Evolutionary conservation across 2,329 filamentous ascomycete genomes (phyloP).

Genomic region (Rhexocercosporidium sp.): DNA sequence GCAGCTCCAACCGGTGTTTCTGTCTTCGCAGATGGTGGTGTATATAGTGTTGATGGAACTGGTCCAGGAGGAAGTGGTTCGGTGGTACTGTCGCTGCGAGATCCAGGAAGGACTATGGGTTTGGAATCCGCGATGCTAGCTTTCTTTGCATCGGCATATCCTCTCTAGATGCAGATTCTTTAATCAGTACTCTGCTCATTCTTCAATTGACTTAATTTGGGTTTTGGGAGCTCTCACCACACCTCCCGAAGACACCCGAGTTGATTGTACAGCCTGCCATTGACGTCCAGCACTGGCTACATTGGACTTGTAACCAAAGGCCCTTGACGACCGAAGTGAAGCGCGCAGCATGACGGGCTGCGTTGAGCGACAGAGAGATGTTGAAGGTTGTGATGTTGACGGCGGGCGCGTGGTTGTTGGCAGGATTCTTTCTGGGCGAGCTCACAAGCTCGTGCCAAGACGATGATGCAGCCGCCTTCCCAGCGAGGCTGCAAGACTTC

Average conservation of each 20-base stretch:
- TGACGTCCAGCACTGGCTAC: conserved; percentile 60
- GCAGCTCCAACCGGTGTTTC: conserved; percentile 46
- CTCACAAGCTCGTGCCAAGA: conserved; percentile 25
- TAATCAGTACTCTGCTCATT: conserved; percentile 27
- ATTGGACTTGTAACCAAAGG: conserved; percentile 59
- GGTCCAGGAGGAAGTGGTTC: conserved; percentile 45
- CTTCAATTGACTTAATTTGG: conserved; percentile 22
- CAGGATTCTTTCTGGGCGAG: conserved; percentile 27
- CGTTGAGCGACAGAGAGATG: conserved; percentile 37
- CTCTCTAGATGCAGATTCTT: conserved; percentile 52
- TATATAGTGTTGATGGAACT: conserved; percentile 31
- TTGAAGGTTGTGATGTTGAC: conserved; percentile 33
- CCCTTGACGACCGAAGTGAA: conserved; percentile 68
- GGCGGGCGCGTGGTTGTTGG: conserved; percentile 26
- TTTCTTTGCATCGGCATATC: conserved; percentile 61
- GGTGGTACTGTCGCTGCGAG: conserved; percentile 44
- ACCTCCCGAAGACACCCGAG: conserved; percentile 41
- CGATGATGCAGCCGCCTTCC: conserved; percentile 21
- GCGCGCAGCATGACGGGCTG: conserved; percentile 71
- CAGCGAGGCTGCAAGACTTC: conserved; percentile 27
- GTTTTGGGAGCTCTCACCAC: conserved; percentile 44
- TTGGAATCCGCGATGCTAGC: conserved; percentile 53
- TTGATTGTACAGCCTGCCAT: conserved; percentile 57
- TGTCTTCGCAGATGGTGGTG: conserved; percentile 18
- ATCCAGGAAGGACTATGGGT: conserved; percentile 57